Evolutionary conservation across 352 stramenopile genomes (phyloP), one percentile per base, ranked within the genome.

Genomic region (Phytopythium aichiense): DNA sequence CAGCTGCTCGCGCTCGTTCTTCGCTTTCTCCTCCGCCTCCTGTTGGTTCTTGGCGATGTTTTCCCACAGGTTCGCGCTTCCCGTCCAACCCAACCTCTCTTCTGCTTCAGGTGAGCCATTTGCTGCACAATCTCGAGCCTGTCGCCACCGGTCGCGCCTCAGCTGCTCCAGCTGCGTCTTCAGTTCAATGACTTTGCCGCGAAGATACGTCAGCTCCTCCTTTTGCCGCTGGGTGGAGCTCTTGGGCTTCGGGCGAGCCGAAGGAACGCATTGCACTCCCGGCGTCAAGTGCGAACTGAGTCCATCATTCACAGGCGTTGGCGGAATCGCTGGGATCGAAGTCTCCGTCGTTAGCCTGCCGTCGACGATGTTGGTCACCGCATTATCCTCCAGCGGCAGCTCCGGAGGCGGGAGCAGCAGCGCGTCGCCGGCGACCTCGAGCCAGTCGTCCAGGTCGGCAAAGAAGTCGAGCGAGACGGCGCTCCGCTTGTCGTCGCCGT

Each of bases 161-260:
- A 77, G 42, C 31, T 67, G 50, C 23, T 58, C 57, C 23, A 74
- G n/a, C 4, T 70, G 51, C 31, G 61, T 52, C 31, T 77, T 61
- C 11, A 77, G 67, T 38, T 77, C 64, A 18, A 61, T 64, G 20
- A 64, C 67, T 66, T 74, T 71, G 42, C 37, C 40, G 16, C 68
- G 65, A 28, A 77, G 28, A 43, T 63, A 73, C 50, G 65, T 63
- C 25, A 77, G 61, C 56, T 79, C 71, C 30, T 76, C 71, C 50
- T 78, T 76, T 45, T 71, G 66, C 58, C 69, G 64, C 50, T 76
- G 69, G 25, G 66, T 76, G 4, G 69, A 72, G 49, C 63, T 74
- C 48, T 76, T 76, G 13, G 52, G 43, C 30, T 73, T 76, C 43
- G 66, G 38, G 16, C 54, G 54, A 23, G 33, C 6, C 22, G 13